These are phyloP conservation scores for Elsinoe perseae DNA, from an alignment of 2,329 filamentous ascomycete genomes.

Conservation along the genomic window DNA sequence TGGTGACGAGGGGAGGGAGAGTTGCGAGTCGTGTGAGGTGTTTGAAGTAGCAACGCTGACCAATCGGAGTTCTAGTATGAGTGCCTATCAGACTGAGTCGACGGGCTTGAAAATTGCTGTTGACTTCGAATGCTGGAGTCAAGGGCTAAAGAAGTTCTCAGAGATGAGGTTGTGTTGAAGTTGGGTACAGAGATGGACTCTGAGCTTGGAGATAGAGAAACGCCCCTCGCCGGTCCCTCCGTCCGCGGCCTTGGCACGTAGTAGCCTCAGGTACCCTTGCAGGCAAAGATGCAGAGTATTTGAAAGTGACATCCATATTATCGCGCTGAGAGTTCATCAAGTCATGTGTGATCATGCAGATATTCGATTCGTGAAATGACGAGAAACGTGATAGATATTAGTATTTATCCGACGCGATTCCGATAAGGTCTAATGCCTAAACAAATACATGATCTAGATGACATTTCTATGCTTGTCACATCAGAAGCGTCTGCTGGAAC, in stretches of 20 bases:
- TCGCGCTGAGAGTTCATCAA: too few relatives aligned
- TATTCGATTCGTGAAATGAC: too few relatives aligned
- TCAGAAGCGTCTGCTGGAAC: too few relatives aligned
- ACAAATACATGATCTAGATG: too few relatives aligned
- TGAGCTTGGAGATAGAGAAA: neutral
- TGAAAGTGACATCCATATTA: neutral
- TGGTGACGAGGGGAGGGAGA: neutral
- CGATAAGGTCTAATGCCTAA: too few relatives aligned
- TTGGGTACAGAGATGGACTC: neutral
- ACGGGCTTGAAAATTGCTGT: too few relatives aligned
- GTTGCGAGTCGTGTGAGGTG: slow-evolving; percentile 6
- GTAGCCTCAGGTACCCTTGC: neutral
- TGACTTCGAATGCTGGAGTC: neutral
- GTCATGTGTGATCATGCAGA: too few relatives aligned
- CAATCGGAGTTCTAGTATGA: neutral
- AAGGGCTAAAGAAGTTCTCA: neutral
- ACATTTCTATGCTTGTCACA: too few relatives aligned
- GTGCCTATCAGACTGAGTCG: neutral
- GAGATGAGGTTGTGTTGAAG: neutral
- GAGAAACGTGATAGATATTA: too few relatives aligned
- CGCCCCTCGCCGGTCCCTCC: neutral
- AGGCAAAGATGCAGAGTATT: neutral
- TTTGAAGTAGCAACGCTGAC: slow-evolving; percentile 5
- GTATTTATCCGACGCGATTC: too few relatives aligned
- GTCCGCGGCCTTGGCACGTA: neutral